Evolutionary conservation across 129 eudicot genomes (phyloP).

Genomic region (Cynara cardunculus): DNA sequence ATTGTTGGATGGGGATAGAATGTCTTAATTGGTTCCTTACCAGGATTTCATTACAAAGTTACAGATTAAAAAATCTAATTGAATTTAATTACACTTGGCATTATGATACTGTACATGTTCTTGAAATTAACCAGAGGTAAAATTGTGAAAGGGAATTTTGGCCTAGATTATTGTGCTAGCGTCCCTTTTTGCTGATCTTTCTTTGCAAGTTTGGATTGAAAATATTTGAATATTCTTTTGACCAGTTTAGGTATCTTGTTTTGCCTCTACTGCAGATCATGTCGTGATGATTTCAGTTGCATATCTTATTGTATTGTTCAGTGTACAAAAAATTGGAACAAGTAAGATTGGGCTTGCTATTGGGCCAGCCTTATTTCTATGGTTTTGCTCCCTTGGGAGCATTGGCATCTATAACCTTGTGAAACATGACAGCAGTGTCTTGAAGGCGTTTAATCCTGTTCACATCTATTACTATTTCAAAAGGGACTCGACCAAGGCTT

Average conservation of each 20-base stretch:
- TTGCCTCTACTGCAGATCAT: conserved; percentile 57
- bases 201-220: not conserved
- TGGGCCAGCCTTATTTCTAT: conserved; percentile 84
- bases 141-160: not conserved
- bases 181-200: conserved; percentile 1
- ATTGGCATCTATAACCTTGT: conserved; percentile 90
- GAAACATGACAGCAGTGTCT: conserved; percentile 69
- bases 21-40: too few species aligned
- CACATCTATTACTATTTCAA: conserved; percentile 86
- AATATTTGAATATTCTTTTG: conserved; percentile 12
- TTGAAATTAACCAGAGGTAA: not conserved
- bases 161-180: not conserved
- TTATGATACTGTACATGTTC: not conserved
- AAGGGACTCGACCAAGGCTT: conserved; percentile 79
- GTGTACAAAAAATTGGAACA: conserved; percentile 86
- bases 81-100: too few species aligned
- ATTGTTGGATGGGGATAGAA: too few species aligned
- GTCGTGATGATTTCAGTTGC: conserved; percentile 92
- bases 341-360: conserved; percentile 91
- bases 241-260: conserved; percentile 19
- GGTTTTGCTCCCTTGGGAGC: conserved; percentile 92
- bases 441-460: conserved; percentile 83
- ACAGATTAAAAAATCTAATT: too few species aligned
- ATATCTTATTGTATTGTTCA: conserved; percentile 77
- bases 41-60: too few species aligned